Evolutionary conservation across 179 eudicot species (phyloP).

Genomic region (Drosera spatulata): DNA sequence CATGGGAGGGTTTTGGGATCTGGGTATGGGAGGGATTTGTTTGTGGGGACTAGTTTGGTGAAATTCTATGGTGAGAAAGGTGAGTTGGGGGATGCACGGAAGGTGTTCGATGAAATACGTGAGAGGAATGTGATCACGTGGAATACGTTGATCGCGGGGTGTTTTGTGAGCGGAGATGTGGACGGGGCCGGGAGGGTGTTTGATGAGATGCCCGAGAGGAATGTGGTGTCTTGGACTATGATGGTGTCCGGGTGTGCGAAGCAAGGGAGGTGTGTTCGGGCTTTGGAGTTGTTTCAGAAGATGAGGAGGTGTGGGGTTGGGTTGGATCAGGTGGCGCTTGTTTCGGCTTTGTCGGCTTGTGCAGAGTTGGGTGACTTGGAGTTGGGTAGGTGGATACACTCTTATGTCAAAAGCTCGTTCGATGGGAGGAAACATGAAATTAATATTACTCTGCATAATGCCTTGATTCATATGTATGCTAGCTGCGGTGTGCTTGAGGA

Average conservation of each 20-base stretch:
- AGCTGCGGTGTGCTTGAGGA: conserved; percentile 46
- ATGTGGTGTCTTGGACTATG: conserved; percentile 46
- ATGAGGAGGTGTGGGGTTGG: conserved; percentile 29
- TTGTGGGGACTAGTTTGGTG: conserved; percentile 43
- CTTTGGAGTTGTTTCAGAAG: conserved; percentile 27
- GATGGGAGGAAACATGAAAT: conserved; percentile 4
- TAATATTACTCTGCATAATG: conserved; percentile 28
- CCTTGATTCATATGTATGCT: conserved; percentile 57
- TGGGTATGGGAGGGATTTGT: conserved; percentile 42
- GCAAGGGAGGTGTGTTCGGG: conserved; percentile 29
- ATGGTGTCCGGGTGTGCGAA: conserved; percentile 40
- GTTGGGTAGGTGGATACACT: conserved; percentile 48
- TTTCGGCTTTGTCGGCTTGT: conserved; percentile 48
- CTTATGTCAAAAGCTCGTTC: conserved; percentile 13
- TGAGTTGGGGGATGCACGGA: conserved; percentile 18
- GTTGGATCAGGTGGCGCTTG: conserved; percentile 34
- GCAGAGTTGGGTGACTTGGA: conserved; percentile 46
- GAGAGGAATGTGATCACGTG: conserved; percentile 41
- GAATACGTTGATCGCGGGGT: conserved; percentile 41
- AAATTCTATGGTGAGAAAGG: conserved; percentile 25
- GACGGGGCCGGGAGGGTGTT: conserved; percentile 27
- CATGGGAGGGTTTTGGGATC: conserved; percentile 44
- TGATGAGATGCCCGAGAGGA: conserved; percentile 40
- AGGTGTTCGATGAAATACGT: conserved; percentile 31
- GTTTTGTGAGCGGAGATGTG: conserved; percentile 23